These are phyloP conservation scores for Fusarium sp. DNA, from an alignment of 2,329 filamentous ascomycete genomes.

Conservation along the genomic window DNA sequence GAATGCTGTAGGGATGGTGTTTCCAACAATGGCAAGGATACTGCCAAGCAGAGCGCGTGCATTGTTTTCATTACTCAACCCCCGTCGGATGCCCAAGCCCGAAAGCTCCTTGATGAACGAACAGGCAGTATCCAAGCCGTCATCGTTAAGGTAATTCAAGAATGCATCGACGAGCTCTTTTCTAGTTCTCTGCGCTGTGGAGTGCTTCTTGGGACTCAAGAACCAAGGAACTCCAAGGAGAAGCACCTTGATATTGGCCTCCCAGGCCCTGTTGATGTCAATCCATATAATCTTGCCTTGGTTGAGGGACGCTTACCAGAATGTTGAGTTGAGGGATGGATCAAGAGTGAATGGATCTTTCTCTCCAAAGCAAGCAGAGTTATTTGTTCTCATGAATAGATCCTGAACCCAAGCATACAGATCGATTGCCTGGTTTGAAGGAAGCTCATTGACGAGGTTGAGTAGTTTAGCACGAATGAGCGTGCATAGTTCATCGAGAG, in stretches of 20 bases:
- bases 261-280: slow-evolving; percentile 21
- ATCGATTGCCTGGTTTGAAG: slow-evolving; percentile 16
- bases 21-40: slow-evolving; percentile 36
- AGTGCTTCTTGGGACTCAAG: slow-evolving; percentile 27
- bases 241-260: slow-evolving; percentile 34
- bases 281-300: no score
- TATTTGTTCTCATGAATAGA: slow-evolving; percentile 37
- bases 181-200: slow-evolving; percentile 9
- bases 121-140: slow-evolving; percentile 23
- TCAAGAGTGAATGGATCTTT: slow-evolving; percentile 34
- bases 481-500: slow-evolving; percentile 20
- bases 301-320: not conserved
- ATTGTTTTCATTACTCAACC: slow-evolving; percentile 37
- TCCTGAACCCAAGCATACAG: slow-evolving; percentile 33
- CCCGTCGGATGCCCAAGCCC: slow-evolving; percentile 18
- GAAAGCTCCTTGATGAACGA: slow-evolving; percentile 35
- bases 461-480: slow-evolving; percentile 21
- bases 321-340: slow-evolving; percentile 9
- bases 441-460: slow-evolving; percentile 11
- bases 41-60: slow-evolving; percentile 35
- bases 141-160: slow-evolving; percentile 14
- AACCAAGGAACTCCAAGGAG: slow-evolving; percentile 34
- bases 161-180: slow-evolving; percentile 32
- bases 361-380: slow-evolving; percentile 35
- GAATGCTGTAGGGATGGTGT: slow-evolving; percentile 35